Evolutionary conservation across 345 rosid species (phyloP).

Genomic region (Boechera divaricarpa): DNA sequence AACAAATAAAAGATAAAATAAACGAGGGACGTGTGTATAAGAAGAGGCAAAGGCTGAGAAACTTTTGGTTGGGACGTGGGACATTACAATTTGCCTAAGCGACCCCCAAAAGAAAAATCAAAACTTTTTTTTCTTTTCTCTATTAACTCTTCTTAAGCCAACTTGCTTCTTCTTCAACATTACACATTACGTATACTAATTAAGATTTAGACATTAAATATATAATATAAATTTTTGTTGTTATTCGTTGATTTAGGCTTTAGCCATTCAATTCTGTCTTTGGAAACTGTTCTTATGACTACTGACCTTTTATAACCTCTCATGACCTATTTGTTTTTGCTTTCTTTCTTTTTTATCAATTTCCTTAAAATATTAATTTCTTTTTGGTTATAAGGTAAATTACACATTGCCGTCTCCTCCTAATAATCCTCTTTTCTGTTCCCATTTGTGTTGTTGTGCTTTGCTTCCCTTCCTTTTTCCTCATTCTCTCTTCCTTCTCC

Average conservation of each 20-base stretch:
- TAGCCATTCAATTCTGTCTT: constrained; percentile 29
- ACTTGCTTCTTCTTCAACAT: constrained; percentile 7
- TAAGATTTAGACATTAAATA: not conserved
- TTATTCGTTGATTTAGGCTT: constrained; percentile 31
- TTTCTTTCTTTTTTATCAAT: not conserved
- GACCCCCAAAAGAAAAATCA: not conserved
- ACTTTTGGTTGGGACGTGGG: constrained; percentile 21
- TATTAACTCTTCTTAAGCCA: constrained; percentile 6
- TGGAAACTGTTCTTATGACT: constrained; percentile 36
- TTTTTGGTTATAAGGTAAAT: constrained; percentile 39
- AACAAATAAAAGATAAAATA: not conserved
- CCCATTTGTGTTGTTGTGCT: constrained; percentile 33
- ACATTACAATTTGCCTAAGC: constrained; percentile 21
- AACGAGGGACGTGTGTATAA: constrained; percentile 35
- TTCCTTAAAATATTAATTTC: not conserved
- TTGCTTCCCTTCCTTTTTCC: constrained; percentile 15
- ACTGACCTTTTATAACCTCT: constrained; percentile 11
- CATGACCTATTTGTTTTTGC: constrained; percentile 31
- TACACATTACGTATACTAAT: constrained; percentile 15
- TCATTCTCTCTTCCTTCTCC: constrained; percentile 16
- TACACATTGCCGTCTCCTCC: constrained; percentile 38
- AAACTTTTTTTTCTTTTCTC: not conserved
- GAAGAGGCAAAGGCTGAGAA: constrained; percentile 31
- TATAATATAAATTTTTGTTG: not conserved
- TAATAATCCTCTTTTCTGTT: constrained; percentile 42